phyloP scores from a whole-genome alignment of 805 yeast species.

The Schwanniomyces occidentalis region DNA sequence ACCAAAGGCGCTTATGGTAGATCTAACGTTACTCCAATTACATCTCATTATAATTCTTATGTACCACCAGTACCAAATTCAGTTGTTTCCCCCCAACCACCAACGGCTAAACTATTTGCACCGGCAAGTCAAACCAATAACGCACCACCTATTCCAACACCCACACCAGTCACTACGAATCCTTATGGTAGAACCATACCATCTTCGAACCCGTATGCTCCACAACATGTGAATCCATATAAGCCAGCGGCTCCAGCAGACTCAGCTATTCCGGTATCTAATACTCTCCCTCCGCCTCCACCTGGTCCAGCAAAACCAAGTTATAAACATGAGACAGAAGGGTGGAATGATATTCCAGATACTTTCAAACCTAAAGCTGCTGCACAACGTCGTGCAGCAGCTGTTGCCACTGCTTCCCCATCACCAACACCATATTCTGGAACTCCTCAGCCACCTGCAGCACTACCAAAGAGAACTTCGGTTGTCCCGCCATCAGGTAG shows the following conservation, averaged over 20 bases:
- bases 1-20: constrained; percentile 14
- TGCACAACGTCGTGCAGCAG: constrained; percentile 48
- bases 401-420: constrained; percentile 32
- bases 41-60: neutral
- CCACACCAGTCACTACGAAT: constrained; percentile 24
- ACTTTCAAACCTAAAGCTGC: constrained; percentile 42
- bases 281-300: constrained; percentile 17
- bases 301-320: constrained; percentile 25
- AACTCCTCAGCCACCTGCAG: constrained; percentile 18
- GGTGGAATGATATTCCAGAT: constrained; percentile 73
- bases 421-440: constrained; percentile 23
- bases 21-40: constrained; percentile 1
- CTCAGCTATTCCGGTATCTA: constrained; percentile 9
- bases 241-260: constrained; percentile 19
- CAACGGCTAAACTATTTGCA: constrained; percentile 15
- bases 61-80: constrained; percentile 4
- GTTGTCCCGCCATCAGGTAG: constrained; percentile 18
- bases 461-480: constrained; percentile 18
- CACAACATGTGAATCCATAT: constrained; percentile 23
- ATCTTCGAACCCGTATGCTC: constrained; percentile 18
- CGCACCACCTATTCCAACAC: constrained; percentile 14
- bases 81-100: constrained; percentile 11
- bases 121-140: constrained; percentile 18
- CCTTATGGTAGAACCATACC: constrained; percentile 33
- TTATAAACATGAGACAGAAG: constrained; percentile 53